A percentile compares a stretch with the other conserved stretches of the same genome.
Conservation (phyloP, 352 stramenopile genomes). For the Phytophthora idaei region DNA sequence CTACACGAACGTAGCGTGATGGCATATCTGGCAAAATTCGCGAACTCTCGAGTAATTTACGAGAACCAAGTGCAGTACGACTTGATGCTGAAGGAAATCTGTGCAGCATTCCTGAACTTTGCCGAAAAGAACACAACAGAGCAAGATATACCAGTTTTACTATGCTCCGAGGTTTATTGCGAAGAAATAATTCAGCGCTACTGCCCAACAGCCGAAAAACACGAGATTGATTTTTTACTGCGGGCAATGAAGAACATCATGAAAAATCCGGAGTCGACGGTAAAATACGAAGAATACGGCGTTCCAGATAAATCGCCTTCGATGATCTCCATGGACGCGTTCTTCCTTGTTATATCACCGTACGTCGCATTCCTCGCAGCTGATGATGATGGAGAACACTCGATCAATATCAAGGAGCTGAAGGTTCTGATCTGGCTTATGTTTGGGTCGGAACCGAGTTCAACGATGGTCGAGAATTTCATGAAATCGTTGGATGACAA, state of each 20-base stretch:
- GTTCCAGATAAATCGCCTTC: not conserved
- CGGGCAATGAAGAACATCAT: constrained; percentile 48
- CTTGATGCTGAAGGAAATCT: constrained; percentile 58
- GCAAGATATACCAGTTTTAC: constrained; percentile 21
- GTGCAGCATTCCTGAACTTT: constrained; percentile 53
- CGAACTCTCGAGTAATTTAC: constrained; percentile 66
- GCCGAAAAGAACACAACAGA: constrained; percentile 9
- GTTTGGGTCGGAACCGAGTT: constrained; percentile 60
- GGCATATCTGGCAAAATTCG: constrained; percentile 65
- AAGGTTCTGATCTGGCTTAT: constrained; percentile 74
- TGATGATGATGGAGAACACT: constrained; percentile 63
- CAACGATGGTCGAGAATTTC: constrained; percentile 44
- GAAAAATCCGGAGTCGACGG: not conserved
- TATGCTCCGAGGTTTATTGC: constrained; percentile 47
- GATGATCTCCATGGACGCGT: constrained; percentile 55
- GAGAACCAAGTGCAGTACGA: constrained; percentile 75
- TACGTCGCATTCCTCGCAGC: constrained; percentile 70
- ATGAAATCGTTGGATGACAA: constrained; percentile 70
- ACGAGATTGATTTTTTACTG: constrained; percentile 55
- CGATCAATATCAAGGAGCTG: constrained; percentile 61
- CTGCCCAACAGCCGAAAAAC: constrained; percentile 35
- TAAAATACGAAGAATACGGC: not conserved
- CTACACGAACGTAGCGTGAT: constrained; percentile 54
- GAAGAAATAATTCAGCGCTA: constrained; percentile 47
- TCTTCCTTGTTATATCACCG: constrained; percentile 63